phyloP scores from a whole-genome alignment of 192 early-diverging fungal species.

The Piromyces finnis region DNA sequence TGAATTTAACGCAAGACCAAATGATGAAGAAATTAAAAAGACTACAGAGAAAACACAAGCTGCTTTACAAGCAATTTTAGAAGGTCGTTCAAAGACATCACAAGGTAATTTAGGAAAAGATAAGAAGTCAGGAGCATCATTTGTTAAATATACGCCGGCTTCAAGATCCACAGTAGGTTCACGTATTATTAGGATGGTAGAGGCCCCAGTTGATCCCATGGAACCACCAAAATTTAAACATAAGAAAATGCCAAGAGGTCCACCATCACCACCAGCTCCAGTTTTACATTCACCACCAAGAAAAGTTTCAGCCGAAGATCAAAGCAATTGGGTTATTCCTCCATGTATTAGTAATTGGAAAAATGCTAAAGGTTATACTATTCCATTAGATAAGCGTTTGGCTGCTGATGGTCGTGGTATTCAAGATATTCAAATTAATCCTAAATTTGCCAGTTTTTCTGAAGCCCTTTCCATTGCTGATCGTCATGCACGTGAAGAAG shows the following conservation, averaged over 20 bases:
- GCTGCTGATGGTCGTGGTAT: slow-evolving; percentile 91
- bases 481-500: slow-evolving; percentile 83
- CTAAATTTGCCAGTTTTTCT: slow-evolving; percentile 78
- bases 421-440: slow-evolving; percentile 49
- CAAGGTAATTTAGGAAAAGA: slow-evolving; percentile 29
- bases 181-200: slow-evolving; percentile 81
- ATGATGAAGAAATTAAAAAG: slow-evolving; percentile 54
- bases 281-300: slow-evolving; percentile 96
- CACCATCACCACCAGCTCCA: slow-evolving; percentile 86
- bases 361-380: slow-evolving; percentile 98
- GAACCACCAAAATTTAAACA: slow-evolving; percentile 83
- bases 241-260: slow-evolving; percentile 71
- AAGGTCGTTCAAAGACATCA: slow-evolving; percentile 43
- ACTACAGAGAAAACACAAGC: slow-evolving; percentile 72
- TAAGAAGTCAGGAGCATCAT: slow-evolving; percentile 45
- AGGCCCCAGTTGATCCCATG: slow-evolving; percentile 87
- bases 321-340: slow-evolving; percentile 90
- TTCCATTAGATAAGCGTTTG: slow-evolving; percentile 94
- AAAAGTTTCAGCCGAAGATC: slow-evolving; percentile 89
- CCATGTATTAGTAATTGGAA: slow-evolving; percentile 99
- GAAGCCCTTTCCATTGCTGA: slow-evolving; percentile 88
- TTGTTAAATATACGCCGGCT: slow-evolving; percentile 78
- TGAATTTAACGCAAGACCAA: slow-evolving; percentile 50
- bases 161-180: slow-evolving; percentile 59
- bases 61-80: slow-evolving; percentile 78